Evolutionary conservation across 257 asterid species (phyloP).

Genomic region (Nicotiana noctiflora): DNA sequence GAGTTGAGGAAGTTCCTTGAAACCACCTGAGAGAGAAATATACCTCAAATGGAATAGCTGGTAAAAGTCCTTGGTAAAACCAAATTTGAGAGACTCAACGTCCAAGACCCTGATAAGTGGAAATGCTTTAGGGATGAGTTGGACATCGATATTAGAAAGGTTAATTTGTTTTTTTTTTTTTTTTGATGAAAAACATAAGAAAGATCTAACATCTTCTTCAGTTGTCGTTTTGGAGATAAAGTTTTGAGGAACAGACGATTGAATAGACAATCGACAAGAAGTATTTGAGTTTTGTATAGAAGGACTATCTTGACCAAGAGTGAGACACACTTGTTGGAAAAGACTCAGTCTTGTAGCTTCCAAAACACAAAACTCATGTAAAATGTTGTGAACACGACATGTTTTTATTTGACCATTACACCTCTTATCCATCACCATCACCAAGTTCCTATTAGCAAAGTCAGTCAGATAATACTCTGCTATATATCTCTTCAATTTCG

Average conservation of each 20-base stretch:
- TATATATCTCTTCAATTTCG: conserved; percentile 5
- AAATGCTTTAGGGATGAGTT: neutral
- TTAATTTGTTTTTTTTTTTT: neutral
- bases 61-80: neutral
- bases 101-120: neutral
- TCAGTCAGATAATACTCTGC: conserved; percentile 17
- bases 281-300: neutral
- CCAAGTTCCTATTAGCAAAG: conserved; percentile 13
- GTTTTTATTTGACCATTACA: too few relatives aligned
- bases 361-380: neutral
- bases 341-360: neutral
- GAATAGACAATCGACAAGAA: neutral
- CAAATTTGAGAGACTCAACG: neutral
- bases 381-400: too few relatives aligned
- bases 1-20: neutral
- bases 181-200: neutral
- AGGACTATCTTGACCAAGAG: neutral
- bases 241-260: neutral
- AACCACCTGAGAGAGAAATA: neutral
- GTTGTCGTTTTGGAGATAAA: neutral
- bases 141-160: neutral
- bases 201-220: neutral
- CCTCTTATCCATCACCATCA: conserved; percentile 14
- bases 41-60: neutral
- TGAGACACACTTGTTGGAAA: neutral